Evolutionary conservation across 2,329 filamentous ascomycete genomes (phyloP).

Genomic region (Basipetospora chlamydospora): DNA sequence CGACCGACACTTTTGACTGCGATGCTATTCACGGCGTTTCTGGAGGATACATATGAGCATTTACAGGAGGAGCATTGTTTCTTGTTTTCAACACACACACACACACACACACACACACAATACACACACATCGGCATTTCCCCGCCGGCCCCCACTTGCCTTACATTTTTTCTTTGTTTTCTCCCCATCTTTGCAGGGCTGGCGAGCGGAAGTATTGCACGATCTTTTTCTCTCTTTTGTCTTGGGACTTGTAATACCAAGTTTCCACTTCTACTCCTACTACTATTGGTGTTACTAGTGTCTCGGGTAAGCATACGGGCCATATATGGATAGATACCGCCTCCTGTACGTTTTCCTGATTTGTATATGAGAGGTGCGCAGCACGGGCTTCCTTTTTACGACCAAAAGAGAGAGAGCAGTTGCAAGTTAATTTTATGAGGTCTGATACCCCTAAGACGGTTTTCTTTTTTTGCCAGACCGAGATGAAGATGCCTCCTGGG

Average conservation of each 20-base stretch:
- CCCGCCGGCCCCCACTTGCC: background rate
- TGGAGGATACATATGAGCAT: constrained; percentile 13
- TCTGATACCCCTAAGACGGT: too few relatives aligned
- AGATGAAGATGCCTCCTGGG: too few relatives aligned
- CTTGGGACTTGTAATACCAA: too few relatives aligned
- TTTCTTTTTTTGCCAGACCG: too few relatives aligned
- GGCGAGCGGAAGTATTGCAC: too few relatives aligned
- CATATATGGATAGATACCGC: constrained; percentile 5
- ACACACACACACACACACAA: background rate
- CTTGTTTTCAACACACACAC: constrained; percentile 3
- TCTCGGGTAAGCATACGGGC: constrained; percentile 3
- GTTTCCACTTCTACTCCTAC: background rate
- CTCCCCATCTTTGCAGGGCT: constrained; percentile 1
- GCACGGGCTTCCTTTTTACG: too few relatives aligned
- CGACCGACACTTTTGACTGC: constrained; percentile 35
- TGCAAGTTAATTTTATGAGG: too few relatives aligned
- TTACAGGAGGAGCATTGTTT: constrained; percentile 6
- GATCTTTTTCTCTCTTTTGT: too few relatives aligned
- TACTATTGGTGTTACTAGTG: background rate
- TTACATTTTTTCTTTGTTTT: constrained; percentile 1
- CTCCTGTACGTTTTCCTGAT: too few relatives aligned
- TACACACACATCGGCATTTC: too few relatives aligned
- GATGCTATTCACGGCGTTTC: constrained; percentile 24
- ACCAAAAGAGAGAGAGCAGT: too few relatives aligned
- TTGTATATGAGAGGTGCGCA: too few relatives aligned